Conservation (phyloP, 2,329 filamentous ascomycete genomes). For the Rhytidhysteron rufulum region DNA sequence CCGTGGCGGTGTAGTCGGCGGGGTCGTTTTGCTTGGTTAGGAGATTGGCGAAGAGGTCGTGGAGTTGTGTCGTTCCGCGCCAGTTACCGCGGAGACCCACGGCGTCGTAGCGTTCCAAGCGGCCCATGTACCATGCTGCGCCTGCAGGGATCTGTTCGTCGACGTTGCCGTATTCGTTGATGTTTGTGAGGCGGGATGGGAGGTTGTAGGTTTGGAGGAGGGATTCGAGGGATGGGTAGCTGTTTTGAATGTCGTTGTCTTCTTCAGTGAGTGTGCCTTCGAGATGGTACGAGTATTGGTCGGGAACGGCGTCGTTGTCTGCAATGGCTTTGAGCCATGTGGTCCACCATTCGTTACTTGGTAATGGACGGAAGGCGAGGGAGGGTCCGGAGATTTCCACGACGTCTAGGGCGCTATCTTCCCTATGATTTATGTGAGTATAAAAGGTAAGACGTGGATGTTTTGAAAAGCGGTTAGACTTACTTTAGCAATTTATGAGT, state of each 20-base stretch:
- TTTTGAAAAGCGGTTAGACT: slow-evolving; percentile 4
- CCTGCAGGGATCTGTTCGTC: slow-evolving; percentile 41
- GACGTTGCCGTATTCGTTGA: slow-evolving; percentile 48
- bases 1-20: slow-evolving; percentile 16
- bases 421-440: neutral
- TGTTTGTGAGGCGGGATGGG: slow-evolving; percentile 37
- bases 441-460: slow-evolving; percentile 9
- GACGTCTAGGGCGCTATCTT: neutral
- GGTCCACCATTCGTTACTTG: slow-evolving; percentile 39
- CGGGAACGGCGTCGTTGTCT: slow-evolving; percentile 37
- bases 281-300: slow-evolving; percentile 45
- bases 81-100: slow-evolving; percentile 46
- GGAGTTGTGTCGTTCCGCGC: slow-evolving; percentile 38
- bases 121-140: slow-evolving; percentile 45
- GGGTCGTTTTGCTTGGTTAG: slow-evolving; percentile 28
- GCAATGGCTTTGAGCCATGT: slow-evolving; percentile 33
- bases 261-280: slow-evolving; percentile 25
- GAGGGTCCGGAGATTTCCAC: slow-evolving; percentile 4
- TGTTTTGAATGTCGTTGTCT: slow-evolving; percentile 24
- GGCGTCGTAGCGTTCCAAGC: slow-evolving; percentile 44
- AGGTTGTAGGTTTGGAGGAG: slow-evolving; percentile 27
- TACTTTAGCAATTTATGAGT: slow-evolving; percentile 38
- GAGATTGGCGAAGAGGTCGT: slow-evolving; percentile 45
- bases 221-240: neutral
- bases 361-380: slow-evolving; percentile 41